Evolutionary conservation across 140 eudicot genomes (phyloP).

Genomic region (Senecio squalidus): DNA sequence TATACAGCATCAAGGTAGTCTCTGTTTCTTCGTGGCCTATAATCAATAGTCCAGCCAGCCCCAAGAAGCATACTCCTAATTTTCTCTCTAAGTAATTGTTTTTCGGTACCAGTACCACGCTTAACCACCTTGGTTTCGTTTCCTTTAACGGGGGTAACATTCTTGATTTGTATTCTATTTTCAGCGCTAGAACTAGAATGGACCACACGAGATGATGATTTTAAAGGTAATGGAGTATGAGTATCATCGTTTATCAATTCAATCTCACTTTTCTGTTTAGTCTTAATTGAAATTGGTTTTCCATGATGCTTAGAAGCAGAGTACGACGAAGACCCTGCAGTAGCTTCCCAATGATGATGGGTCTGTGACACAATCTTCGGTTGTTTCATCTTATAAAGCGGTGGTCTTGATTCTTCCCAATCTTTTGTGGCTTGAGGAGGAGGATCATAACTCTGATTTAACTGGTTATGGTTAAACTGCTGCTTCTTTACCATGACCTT

Average conservation of each 20-base stretch:
- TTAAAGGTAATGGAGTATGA: slow-evolving; percentile 41
- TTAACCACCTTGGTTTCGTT: slow-evolving; percentile 67
- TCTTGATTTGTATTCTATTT: slow-evolving; percentile 44
- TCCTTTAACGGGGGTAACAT: slow-evolving; percentile 33
- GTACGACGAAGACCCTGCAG: slow-evolving; percentile 30
- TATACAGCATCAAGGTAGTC: slow-evolving; percentile 95
- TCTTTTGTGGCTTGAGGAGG: too few relatives aligned
- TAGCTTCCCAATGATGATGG: slow-evolving; percentile 30
- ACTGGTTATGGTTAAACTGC: too few relatives aligned
- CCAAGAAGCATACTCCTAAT: slow-evolving; percentile 76
- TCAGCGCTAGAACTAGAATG: slow-evolving; percentile 31
- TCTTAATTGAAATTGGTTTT: slow-evolving; percentile 25
- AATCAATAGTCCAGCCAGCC: slow-evolving; percentile 95
- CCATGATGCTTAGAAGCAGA: slow-evolving; percentile 33
- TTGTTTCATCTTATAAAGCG: slow-evolving; percentile 37
- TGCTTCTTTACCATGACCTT: slow-evolving; percentile 94
- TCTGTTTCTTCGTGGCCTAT: slow-evolving; percentile 89
- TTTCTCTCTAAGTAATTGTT: slow-evolving; percentile 74
- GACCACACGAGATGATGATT: slow-evolving; percentile 20
- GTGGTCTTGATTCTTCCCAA: slow-evolving; percentile 32
- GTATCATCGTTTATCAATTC: slow-evolving; percentile 41
- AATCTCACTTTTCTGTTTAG: slow-evolving; percentile 24
- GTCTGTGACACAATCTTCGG: slow-evolving; percentile 11
- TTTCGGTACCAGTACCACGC: slow-evolving; percentile 92
- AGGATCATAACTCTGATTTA: slow-evolving; percentile 23